A percentile compares a stretch with the other conserved stretches of the same genome.
phyloP scores from a whole-genome alignment of 2,329 filamentous ascomycete species.

The Diaporthe australafricana region DNA sequence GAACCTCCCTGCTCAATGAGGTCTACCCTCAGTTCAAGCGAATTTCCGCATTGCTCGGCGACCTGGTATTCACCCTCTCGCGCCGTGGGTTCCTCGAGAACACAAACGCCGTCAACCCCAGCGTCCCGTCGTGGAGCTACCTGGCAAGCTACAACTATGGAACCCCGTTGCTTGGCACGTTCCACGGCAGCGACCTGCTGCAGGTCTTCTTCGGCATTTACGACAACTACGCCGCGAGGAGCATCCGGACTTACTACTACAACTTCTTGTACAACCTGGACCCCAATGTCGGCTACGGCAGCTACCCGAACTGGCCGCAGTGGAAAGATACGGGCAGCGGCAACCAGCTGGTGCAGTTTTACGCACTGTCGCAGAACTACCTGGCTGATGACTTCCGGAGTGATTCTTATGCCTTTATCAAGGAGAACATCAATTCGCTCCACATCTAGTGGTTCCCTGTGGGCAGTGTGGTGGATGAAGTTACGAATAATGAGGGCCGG shows the following conservation, averaged over 20 bases:
- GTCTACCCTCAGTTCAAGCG: constrained; percentile 83
- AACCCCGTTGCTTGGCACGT: constrained; percentile 79
- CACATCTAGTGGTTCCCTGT: constrained; percentile 18
- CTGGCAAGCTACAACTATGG: constrained; percentile 78
- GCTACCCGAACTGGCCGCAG: constrained; percentile 54
- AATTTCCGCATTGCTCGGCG: constrained; percentile 79
- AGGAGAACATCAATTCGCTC: constrained; percentile 37
- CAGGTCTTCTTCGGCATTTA: constrained; percentile 75
- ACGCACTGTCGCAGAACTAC: constrained; percentile 37
- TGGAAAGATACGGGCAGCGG: constrained; percentile 49
- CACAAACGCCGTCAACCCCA: constrained; percentile 59
- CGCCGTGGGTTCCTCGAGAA: constrained; percentile 72
- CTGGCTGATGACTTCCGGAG: constrained; percentile 53
- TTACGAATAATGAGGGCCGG: neutral
- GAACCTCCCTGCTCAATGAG: constrained; percentile 75
- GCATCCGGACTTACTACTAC: constrained; percentile 77
- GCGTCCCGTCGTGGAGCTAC: constrained; percentile 79
- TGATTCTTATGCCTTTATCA: constrained; percentile 41
- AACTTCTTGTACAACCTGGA: constrained; percentile 78
- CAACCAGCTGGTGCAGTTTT: constrained; percentile 64
- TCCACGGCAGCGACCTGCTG: constrained; percentile 77
- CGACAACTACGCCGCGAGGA: constrained; percentile 69
- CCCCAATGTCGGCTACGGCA: constrained; percentile 69
- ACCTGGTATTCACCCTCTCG: constrained; percentile 79
- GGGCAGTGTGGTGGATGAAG: neutral